A percentile compares a stretch with the other conserved stretches of the same genome.
These are phyloP conservation scores for Aegilops longissima DNA, from an alignment of 176 grass and related monocot genomes.

Conservation along the genomic window DNA sequence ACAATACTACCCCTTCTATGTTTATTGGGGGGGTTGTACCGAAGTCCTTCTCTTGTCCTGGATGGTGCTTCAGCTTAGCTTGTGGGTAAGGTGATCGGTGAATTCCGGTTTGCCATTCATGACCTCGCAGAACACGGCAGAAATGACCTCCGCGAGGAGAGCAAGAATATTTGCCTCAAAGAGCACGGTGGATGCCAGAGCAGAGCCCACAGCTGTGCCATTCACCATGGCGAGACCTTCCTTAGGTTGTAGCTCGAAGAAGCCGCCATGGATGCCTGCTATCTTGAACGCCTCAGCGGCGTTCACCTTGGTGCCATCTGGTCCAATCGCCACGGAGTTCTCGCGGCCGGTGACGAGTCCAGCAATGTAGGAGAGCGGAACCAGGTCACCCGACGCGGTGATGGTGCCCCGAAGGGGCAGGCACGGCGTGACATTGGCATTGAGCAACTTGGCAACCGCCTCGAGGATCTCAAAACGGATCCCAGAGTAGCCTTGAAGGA, in stretches of 20 bases:
- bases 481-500: constrained; percentile 56
- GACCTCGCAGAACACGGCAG: constrained; percentile 77
- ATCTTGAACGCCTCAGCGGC: constrained; percentile 57
- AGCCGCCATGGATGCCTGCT: constrained; percentile 44
- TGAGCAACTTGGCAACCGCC: constrained; percentile 46
- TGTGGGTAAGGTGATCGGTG: constrained; percentile 88
- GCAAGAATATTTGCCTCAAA: constrained; percentile 78
- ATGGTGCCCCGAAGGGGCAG: constrained; percentile 56
- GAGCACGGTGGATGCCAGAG: constrained; percentile 69
- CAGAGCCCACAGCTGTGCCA: constrained; percentile 84
- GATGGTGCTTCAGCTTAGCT: constrained; percentile 84
- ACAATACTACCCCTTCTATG: too few species aligned
- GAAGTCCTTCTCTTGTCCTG: constrained; percentile 7
- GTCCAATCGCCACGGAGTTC: constrained; percentile 39
- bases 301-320: constrained; percentile 47
- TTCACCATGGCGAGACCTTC: constrained; percentile 87
- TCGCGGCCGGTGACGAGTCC: constrained; percentile 47
- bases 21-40: too few species aligned
- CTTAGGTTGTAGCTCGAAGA: constrained; percentile 76
- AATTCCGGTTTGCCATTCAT: constrained; percentile 92
- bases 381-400: constrained; percentile 42
- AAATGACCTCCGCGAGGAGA: constrained; percentile 66
- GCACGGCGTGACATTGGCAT: constrained; percentile 43
- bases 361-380: constrained; percentile 56
- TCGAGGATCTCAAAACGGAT: constrained; percentile 67